These are phyloP conservation scores for Zanthoxylum bungeanum DNA, from an alignment of 345 rosid species.

Conservation along the genomic window DNA sequence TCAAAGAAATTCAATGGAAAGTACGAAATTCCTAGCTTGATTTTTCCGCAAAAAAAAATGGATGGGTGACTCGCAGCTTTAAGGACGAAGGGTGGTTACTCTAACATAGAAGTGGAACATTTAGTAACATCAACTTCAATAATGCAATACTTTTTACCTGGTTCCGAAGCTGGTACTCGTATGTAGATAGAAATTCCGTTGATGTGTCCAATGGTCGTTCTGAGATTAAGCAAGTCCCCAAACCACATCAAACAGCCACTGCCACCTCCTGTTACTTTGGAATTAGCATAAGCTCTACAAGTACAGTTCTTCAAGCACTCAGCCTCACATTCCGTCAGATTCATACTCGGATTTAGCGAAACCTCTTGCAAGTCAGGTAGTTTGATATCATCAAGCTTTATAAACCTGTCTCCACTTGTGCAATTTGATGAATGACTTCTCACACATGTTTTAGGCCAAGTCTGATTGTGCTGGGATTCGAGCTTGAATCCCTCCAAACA, in stretches of 20 bases:
- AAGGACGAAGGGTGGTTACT: not conserved
- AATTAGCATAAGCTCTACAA: not conserved
- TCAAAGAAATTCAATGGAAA: not conserved
- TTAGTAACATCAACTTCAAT: not conserved
- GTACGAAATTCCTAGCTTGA: not conserved
- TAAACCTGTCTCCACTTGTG: too few species aligned
- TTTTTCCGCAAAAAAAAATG: too few species aligned
- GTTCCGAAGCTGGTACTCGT: conserved; percentile 15
- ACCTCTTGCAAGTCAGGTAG: too few species aligned
- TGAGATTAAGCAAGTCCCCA: not conserved
- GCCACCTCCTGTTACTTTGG: too few species aligned
- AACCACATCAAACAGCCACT: too few species aligned
- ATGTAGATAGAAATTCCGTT: conserved; percentile 21
- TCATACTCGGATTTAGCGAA: too few species aligned
- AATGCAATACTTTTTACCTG: conserved; percentile 13
- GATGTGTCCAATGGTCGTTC: not conserved
- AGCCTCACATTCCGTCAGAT: conserved; percentile 13
- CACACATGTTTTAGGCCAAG: not conserved
- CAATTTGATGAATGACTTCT: too few species aligned
- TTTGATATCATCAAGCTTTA: too few species aligned
- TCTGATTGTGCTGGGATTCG: conserved; percentile 10
- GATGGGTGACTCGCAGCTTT: not conserved
- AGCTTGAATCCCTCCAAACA: conserved; percentile 30
- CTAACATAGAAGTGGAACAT: not conserved
- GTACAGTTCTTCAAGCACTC: too few species aligned